phyloP scores from a whole-genome alignment of 106 monocot genomes.

The Posidonia australis region DNA sequence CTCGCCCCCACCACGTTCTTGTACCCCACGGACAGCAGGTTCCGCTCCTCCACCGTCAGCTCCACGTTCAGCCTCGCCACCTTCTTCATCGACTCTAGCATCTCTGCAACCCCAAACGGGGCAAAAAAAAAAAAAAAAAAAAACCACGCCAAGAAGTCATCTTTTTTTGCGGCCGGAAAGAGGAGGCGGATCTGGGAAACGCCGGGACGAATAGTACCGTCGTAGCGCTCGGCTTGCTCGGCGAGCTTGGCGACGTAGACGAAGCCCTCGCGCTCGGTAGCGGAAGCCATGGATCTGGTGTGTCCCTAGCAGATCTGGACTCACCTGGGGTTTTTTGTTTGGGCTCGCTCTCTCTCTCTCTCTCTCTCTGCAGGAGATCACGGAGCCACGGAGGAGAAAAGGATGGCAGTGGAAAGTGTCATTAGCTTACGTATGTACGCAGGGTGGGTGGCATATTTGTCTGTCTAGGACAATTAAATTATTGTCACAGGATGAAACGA shows the following conservation, averaged over 20 bases:
- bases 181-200: neutral
- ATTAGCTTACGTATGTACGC: too few relatives aligned
- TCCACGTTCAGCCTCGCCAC: slow-evolving; percentile 58
- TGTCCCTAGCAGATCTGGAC: too few relatives aligned
- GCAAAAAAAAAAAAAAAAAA: neutral
- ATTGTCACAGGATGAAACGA: too few relatives aligned
- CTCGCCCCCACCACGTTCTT: slow-evolving; percentile 63
- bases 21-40: slow-evolving; percentile 70
- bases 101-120: slow-evolving; percentile 25
- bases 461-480: too few relatives aligned
- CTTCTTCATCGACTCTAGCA: slow-evolving; percentile 81
- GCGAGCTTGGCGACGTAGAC: slow-evolving; percentile 89
- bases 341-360: neutral
- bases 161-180: too few relatives aligned
- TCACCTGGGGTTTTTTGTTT: too few relatives aligned
- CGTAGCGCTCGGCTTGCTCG: slow-evolving; percentile 92
- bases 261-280: slow-evolving; percentile 44
- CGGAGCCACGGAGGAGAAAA: too few relatives aligned
- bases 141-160: too few relatives aligned
- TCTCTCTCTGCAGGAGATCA: too few relatives aligned
- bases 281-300: slow-evolving; percentile 9
- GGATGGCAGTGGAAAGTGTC: too few relatives aligned
- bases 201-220: too few relatives aligned
- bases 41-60: slow-evolving; percentile 73
- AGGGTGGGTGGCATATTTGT: too few relatives aligned